Evolutionary conservation across 768 basidiomycete species (phyloP), one percentile per base, ranked within the genome.

Genomic region (Tulasnella sp.): DNA sequence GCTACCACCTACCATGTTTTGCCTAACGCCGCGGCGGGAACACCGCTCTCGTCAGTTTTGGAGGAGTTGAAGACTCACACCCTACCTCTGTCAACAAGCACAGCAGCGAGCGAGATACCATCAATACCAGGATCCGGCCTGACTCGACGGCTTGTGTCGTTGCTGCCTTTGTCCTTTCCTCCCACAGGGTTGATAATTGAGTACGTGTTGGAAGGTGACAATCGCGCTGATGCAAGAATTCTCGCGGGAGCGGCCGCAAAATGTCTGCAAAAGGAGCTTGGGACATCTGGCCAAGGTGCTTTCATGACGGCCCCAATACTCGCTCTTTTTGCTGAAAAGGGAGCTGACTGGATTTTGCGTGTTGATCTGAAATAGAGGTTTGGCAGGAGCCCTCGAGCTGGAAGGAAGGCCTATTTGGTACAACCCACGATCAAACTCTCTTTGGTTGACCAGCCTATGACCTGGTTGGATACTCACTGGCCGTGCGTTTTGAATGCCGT

Each of bases 161-260:
- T 84, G 5, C 65, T 89, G 24, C 76, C 81, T 0, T 64, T 68
- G 41, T 64, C 73, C 19, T 74, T 78, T 43, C 82, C 66, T n/a
- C 17, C 83, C 22, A 78, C 76, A 0, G 79, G 77, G 0, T 73
- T 78, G 15, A 69, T 91, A 9, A 72, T 88, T 49, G 84, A 87
- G 49, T 91, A 87, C 66, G 87, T 81, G 10, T 73, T 86, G 60
- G 88, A 92, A 66, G 88, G 89, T 1, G 89, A 92, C 68, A 92
- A 92, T 65, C 75, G 83, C 60, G 73, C 68, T 17, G 88, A 92
- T 68, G 87, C 88, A 0, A 73, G 74, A 19, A 66, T 82, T 34
- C 73, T 87, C 43, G 84, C 85, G 2, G 71, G 73, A 4, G 79
- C 77, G 25, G 73, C 76, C 5, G 72, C 74, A 43, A 81, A 76